Percentiles rank a stretch among this genome's conserved stretches.
Conservation (phyloP, 176 grass and related monocot genomes). For the Poa annua region DNA sequence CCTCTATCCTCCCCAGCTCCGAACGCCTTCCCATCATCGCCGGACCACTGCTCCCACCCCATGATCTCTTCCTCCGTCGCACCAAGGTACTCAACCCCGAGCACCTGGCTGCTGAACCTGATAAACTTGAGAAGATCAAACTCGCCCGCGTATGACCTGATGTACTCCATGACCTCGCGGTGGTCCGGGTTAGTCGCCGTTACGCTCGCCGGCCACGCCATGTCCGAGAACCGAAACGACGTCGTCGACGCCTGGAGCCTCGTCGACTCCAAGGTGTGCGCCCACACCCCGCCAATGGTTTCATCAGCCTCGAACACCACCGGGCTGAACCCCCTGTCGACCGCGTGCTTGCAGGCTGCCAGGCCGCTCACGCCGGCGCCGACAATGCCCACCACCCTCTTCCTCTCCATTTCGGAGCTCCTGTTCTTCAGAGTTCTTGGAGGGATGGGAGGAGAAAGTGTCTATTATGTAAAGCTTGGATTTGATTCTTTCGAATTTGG, state of each 20-base stretch:
- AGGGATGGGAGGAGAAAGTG: background rate
- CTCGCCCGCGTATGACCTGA: slow-evolving; percentile 58
- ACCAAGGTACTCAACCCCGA: slow-evolving; percentile 75
- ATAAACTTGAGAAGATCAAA: slow-evolving; percentile 67
- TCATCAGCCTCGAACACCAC: slow-evolving; percentile 67
- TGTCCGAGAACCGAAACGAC: slow-evolving; percentile 67
- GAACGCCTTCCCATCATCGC: slow-evolving; percentile 72
- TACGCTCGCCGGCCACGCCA: slow-evolving; percentile 64
- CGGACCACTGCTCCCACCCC: slow-evolving; percentile 71
- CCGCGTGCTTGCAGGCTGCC: slow-evolving; percentile 77
- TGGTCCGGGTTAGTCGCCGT: slow-evolving; percentile 58
- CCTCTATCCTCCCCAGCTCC: slow-evolving; percentile 39
- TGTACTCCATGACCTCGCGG: slow-evolving; percentile 69
- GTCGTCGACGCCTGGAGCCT: slow-evolving; percentile 63
- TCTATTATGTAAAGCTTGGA: background rate
- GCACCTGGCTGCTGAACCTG: slow-evolving; percentile 71
- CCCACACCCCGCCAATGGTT: slow-evolving; percentile 74
- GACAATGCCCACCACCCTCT: slow-evolving; percentile 69
- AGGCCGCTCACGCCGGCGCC: slow-evolving; percentile 87
- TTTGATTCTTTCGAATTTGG: slow-evolving; percentile 19
- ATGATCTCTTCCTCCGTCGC: slow-evolving; percentile 60
- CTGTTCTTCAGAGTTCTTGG: slow-evolving; percentile 29
- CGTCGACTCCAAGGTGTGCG: slow-evolving; percentile 69
- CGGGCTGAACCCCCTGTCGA: slow-evolving; percentile 64
- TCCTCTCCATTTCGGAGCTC: slow-evolving; percentile 53